Base-by-base conservation (phyloP, 106 monocot species). In the Ottelia alismoides region DNA sequence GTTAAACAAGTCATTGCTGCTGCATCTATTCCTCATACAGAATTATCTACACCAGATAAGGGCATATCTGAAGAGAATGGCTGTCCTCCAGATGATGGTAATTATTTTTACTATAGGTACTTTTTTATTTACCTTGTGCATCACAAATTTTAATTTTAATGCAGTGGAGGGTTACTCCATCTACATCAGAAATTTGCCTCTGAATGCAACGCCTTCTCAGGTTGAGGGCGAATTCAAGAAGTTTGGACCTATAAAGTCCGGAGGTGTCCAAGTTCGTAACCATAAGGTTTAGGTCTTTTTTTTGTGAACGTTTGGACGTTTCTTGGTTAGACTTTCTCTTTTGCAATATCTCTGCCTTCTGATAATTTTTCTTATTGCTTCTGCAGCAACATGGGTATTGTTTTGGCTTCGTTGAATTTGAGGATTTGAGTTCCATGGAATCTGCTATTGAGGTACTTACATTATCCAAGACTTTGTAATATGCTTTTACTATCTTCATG, bases 211-310 rank as follows among this genome's bases (percentile, higher is more conserved):
- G 16, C 47, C 66, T 20, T 61, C 64, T 35, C 50, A 70, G 35
- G 64, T 88, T 24, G 79, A 76, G 49, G 76, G 68, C 14, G 64
- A 69, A 30, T 71, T 83, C 51, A 76, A 65, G 70, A 83, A 76
- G 62, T 88, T 83, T 76, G 88, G 88, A 19, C 27, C 70, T 20
- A 83, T 88, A 56, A 79, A 65, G 28, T 70, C 73, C 63, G 73
- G 70, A 73, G 82, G 88, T 53, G 73, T 88, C n/a, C 88, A 88
- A 83, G 83, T 88, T 45, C 79, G 76, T 79, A 79, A 66, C 66
- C 68, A 79, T 47, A 83, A 76, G 79, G 88, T 88, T 27, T 25
- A 66, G 62, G 25, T 58, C 2, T 1, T 23, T 0, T n/a, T n/a
- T n/a, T n/a, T n/a, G n/a, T n/a, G n/a, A n/a, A n/a, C n/a, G n/a